Evolutionary conservation across 2,329 filamentous ascomycete genomes (phyloP).

Genomic region (Claviceps humidiphila): DNA sequence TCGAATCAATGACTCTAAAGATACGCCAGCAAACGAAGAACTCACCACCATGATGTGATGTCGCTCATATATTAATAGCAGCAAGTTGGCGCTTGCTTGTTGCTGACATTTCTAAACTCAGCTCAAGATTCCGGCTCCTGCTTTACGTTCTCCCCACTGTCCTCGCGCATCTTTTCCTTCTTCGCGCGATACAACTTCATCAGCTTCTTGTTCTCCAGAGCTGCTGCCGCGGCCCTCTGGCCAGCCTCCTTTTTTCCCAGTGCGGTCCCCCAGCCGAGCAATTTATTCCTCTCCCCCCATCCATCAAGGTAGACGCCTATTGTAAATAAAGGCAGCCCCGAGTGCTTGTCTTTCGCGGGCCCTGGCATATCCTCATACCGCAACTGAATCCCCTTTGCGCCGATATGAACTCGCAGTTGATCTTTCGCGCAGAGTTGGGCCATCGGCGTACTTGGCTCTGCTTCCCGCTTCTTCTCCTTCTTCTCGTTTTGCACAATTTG

Average conservation of each 20-base stretch:
- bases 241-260: slow-evolving; percentile 58
- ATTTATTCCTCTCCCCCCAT: slow-evolving; percentile 50
- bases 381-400: slow-evolving; percentile 43
- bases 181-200: slow-evolving; percentile 36
- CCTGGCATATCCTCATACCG: slow-evolving; percentile 45
- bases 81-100: neutral
- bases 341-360: slow-evolving; percentile 39
- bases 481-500: slow-evolving; percentile 29
- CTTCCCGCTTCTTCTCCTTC: neutral
- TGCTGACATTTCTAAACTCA: neutral
- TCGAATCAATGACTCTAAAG: neutral
- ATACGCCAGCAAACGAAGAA: neutral
- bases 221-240: slow-evolving; percentile 48
- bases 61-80: neutral
- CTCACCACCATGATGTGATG: neutral
- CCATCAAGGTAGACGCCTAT: slow-evolving; percentile 54
- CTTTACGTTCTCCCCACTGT: neutral
- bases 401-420: slow-evolving; percentile 26
- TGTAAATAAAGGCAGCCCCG: slow-evolving; percentile 43
- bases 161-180: slow-evolving; percentile 19
- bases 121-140: neutral
- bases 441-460: neutral
- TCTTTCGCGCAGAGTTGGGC: slow-evolving; percentile 15
- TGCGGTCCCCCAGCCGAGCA: slow-evolving; percentile 50
- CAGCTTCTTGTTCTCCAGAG: slow-evolving; percentile 53